Base-by-base conservation (phyloP, 805 yeast species). In the Ogataea neopini region DNA sequence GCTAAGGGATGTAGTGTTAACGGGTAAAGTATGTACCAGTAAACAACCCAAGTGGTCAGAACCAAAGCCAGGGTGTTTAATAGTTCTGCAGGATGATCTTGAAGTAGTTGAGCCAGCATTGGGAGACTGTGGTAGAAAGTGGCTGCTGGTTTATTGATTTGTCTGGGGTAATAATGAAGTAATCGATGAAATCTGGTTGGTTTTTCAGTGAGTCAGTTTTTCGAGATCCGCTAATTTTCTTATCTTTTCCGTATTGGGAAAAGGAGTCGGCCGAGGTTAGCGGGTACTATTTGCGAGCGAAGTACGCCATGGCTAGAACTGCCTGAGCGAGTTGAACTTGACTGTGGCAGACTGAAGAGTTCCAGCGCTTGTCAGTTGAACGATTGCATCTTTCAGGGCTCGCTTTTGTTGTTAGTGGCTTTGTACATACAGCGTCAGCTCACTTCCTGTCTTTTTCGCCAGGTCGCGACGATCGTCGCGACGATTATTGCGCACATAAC, bases 1-100 rank as follows among this genome's bases (percentile, higher is more conserved):
- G 75, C 60, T 6, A 83, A 58, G 6, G 85, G 83, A 25, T 77
- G 77, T 3, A 77, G 45, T 35, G 58, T 64, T 23, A 80, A 64
- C 2, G 85, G 85, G 46, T 72, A 70, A 1, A 80, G 38, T 3
- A 75, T 33, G 33, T 36, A 48, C 18, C 40, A 38, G 40, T 51
- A 51, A 4, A 50, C 23, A 9, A 42, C 7, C 15, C 41, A 47
- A 4, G 58, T 42, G 3, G 45, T 18, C 2, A 36, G 6, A 1
- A 54, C 35, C 1, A 53, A 40, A 18, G 40, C 23, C 5, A 38
- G 11, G 4, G 51, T 40, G 29, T 32, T 35, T 13, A 37, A 8
- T 28, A 54, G 41, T 17, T 54, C 56, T 9, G 11, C 22, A 5
- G 34, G 26, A 40, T 51, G 29, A 8, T 40, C 20, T 8, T 29